phyloP scores from a whole-genome alignment of 768 basidiomycete genomes.

The Suillus brevipes region DNA sequence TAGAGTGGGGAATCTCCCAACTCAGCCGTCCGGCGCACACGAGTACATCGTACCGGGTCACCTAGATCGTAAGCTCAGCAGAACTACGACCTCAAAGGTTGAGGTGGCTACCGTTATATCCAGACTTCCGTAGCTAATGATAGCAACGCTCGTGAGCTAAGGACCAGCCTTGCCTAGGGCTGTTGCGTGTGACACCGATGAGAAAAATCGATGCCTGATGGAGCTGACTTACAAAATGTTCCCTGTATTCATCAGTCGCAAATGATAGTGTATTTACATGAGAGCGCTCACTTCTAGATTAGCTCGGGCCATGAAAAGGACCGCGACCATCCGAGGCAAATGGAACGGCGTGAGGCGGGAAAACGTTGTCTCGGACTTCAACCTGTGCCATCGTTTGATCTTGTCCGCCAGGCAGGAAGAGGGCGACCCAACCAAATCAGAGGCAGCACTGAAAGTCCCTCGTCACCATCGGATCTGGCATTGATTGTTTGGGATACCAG shows the following conservation, averaged over 20 bases:
- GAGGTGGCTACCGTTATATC: slow-evolving; percentile 24
- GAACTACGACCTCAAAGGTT: background rate
- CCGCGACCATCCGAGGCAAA: slow-evolving; percentile 25
- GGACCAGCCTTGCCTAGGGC: slow-evolving; percentile 28
- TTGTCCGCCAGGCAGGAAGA: background rate
- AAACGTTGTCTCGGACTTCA: slow-evolving; percentile 29
- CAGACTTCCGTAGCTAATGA: slow-evolving; percentile 21
- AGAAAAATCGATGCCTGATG: background rate
- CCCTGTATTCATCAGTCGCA: slow-evolving; percentile 16
- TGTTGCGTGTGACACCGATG: slow-evolving; percentile 6
- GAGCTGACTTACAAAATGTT: slow-evolving; percentile 24
- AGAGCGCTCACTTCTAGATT: slow-evolving; percentile 20
- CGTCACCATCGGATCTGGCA: background rate
- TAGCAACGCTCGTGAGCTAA: slow-evolving; percentile 27
- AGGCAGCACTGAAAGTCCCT: slow-evolving; percentile 23
- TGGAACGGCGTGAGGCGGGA: slow-evolving; percentile 31
- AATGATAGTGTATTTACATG: background rate
- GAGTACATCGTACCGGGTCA: slow-evolving; percentile 29
- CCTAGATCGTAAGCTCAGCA: slow-evolving; percentile 14
- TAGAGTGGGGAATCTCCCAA: slow-evolving; percentile 18
- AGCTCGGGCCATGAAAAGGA: slow-evolving; percentile 30
- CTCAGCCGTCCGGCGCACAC: slow-evolving; percentile 29
- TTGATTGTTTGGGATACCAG: background rate
- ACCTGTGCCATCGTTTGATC: slow-evolving; percentile 17
- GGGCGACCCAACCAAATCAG: slow-evolving; percentile 24